Conservation (phyloP, 495 filamentous ascomycete genomes). For the Tuber borchii region DNA sequence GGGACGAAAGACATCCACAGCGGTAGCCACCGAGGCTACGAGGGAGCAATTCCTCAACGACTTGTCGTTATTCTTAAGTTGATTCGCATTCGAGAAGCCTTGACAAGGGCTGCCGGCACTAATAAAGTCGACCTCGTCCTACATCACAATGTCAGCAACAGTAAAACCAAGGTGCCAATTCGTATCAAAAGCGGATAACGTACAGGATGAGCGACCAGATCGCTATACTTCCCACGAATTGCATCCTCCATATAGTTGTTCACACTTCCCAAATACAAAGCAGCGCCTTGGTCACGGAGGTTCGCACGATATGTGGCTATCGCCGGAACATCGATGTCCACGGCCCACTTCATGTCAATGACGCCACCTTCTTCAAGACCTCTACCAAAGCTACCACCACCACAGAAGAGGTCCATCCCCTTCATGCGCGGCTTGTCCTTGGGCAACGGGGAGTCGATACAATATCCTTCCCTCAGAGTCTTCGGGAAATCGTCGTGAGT, state of each 20-base stretch:
- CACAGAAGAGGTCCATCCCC: conserved; percentile 65
- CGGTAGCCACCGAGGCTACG: conserved; percentile 65
- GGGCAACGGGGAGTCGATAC: conserved; percentile 38
- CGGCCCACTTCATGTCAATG: conserved; percentile 56
- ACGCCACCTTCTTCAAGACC: conserved; percentile 66
- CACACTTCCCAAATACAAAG: conserved; percentile 60
- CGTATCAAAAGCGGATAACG: conserved; percentile 1
- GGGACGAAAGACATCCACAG: conserved; percentile 65
- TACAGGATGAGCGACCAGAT: conserved; percentile 26
- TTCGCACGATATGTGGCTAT: conserved; percentile 67
- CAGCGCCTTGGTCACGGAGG: conserved; percentile 38
- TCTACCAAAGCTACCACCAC: conserved; percentile 65
- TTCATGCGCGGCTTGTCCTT: conserved; percentile 41
- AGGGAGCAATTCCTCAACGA: conserved; percentile 60
- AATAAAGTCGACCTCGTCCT: conserved; percentile 61
- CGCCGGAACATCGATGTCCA: conserved; percentile 57
- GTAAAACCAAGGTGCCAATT: background rate
- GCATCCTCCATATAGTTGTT: conserved; percentile 58
- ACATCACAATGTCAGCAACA: conserved; percentile 43
- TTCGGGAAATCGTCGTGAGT: conserved; percentile 26
- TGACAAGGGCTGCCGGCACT: conserved; percentile 67
- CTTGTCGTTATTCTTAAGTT: conserved; percentile 46
- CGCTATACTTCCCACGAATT: conserved; percentile 48
- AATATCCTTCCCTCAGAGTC: conserved; percentile 53
- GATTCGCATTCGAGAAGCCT: conserved; percentile 61